Evolutionary conservation across 2,329 filamentous ascomycete genomes (phyloP).

Genomic region (Fusarium humuli): DNA sequence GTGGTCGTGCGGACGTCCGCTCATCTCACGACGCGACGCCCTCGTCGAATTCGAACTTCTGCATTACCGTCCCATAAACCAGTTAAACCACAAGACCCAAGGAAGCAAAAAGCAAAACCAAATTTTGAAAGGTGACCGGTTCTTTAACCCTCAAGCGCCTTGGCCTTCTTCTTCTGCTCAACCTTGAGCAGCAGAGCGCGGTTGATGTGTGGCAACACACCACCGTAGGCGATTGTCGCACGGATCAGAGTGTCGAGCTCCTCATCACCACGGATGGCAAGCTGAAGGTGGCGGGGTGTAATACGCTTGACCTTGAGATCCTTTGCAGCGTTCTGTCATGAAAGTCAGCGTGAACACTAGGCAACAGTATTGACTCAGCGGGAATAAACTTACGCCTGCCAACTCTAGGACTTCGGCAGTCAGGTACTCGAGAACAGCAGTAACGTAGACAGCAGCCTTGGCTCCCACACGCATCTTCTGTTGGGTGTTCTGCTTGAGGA

Average conservation of each 20-base stretch:
- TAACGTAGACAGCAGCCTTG: constrained; percentile 98
- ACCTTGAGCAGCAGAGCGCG: constrained; percentile 94
- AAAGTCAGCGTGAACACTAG: constrained; percentile 38
- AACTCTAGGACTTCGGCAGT: constrained; percentile 98
- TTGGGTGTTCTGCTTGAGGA: constrained; percentile 98
- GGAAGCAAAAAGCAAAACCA: constrained; percentile 40
- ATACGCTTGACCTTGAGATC: constrained; percentile 99
- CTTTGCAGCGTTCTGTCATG: constrained; percentile 88
- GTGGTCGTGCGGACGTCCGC: constrained; percentile 36
- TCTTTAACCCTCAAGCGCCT: constrained; percentile 60
- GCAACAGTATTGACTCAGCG: constrained; percentile 14
- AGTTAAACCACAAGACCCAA: constrained; percentile 42
- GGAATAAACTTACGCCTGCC: constrained; percentile 76
- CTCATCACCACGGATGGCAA: constrained; percentile 98
- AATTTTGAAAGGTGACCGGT: constrained; percentile 17
- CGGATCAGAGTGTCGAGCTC: constrained; percentile 97
- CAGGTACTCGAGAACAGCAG: constrained; percentile 96
- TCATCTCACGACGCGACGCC: constrained; percentile 43
- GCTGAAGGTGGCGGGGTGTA: constrained; percentile 95
- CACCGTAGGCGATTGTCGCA: constrained; percentile 97
- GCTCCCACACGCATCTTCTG: constrained; percentile 99
- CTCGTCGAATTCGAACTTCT: constrained; percentile 44
- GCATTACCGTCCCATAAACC: constrained; percentile 47
- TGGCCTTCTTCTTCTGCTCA: constrained; percentile 94
- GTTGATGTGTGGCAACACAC: constrained; percentile 99